phyloP scores from a whole-genome alignment of 148 eudicot genomes.

The Nepenthes mirabilis region DNA sequence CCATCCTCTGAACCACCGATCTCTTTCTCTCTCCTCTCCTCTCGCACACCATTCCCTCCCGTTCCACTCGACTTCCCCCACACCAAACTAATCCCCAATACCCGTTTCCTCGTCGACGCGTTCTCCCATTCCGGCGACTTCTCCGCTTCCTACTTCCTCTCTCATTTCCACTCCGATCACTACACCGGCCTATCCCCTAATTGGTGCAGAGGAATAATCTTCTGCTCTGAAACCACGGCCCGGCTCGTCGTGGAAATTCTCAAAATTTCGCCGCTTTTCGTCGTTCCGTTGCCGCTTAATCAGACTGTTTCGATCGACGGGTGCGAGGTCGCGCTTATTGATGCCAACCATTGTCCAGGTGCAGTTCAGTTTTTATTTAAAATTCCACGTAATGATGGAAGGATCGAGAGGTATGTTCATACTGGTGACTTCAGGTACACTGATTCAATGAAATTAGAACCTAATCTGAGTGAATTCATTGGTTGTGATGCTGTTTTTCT shows the following conservation, averaged over 20 bases:
- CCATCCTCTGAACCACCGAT: conserved; percentile 9
- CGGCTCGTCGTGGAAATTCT: conserved; percentile 39
- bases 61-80: conserved; percentile 50
- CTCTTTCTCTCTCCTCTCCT: conserved; percentile 12
- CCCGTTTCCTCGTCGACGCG: conserved; percentile 79
- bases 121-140: conserved; percentile 55
- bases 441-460: conserved; percentile 39
- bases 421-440: conserved; percentile 89
- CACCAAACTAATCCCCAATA: conserved; percentile 67
- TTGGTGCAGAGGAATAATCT: conserved; percentile 72
- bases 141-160: conserved; percentile 75
- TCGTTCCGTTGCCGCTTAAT: conserved; percentile 28
- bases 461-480: conserved; percentile 38
- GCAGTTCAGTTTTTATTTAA: conserved; percentile 83
- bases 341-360: conserved; percentile 96
- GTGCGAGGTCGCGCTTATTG: conserved; percentile 53
- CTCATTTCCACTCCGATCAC: conserved; percentile 98
- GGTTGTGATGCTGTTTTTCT: conserved; percentile 81
- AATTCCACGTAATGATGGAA: conserved; percentile 28
- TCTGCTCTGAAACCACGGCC: conserved; percentile 56
- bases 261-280: conserved; percentile 18
- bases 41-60: conserved; percentile 28
- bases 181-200: conserved; percentile 56
- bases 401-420: conserved; percentile 65
- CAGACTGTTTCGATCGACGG: conserved; percentile 45